Evolutionary conservation across 768 basidiomycete genomes (phyloP).

Genomic region (Albatrellus ellisii): DNA sequence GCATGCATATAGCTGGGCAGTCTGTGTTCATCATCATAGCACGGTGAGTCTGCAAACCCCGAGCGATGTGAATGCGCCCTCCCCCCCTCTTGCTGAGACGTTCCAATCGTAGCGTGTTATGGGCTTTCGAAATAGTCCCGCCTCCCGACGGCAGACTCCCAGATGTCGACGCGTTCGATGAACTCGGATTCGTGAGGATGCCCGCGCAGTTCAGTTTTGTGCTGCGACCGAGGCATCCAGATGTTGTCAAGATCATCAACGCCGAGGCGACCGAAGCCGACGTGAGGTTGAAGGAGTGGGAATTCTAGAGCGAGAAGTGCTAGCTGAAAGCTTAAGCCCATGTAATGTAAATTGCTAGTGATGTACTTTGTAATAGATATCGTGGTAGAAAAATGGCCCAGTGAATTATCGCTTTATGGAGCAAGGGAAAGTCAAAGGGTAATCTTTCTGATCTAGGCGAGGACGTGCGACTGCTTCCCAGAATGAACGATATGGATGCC

Average conservation of each 20-base stretch:
- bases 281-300: conserved; percentile 7
- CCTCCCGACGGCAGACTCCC: background rate
- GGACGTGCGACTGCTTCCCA: no score
- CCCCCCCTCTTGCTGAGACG: background rate
- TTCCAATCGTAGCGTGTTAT: background rate
- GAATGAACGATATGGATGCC: no score
- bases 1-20: conserved; percentile 58
- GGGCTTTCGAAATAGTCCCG: conserved; percentile 2
- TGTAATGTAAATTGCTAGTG: no score
- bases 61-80: background rate
- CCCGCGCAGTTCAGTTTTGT: conserved; percentile 1
- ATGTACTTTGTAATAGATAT: no score
- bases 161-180: background rate
- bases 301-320: conserved; percentile 1
- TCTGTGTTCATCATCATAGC: conserved; percentile 32
- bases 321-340: no score
- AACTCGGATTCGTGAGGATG: conserved; percentile 1
- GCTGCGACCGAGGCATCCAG: background rate
- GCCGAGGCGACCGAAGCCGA: conserved; percentile 5
- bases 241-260: conserved; percentile 4
- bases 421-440: no score
- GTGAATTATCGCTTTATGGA: no score
- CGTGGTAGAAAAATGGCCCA: no score
- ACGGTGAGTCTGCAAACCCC: background rate
- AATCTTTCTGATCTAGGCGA: no score